Conservation (phyloP, 306 rosid species). For the Calophaca sinica region DNA sequence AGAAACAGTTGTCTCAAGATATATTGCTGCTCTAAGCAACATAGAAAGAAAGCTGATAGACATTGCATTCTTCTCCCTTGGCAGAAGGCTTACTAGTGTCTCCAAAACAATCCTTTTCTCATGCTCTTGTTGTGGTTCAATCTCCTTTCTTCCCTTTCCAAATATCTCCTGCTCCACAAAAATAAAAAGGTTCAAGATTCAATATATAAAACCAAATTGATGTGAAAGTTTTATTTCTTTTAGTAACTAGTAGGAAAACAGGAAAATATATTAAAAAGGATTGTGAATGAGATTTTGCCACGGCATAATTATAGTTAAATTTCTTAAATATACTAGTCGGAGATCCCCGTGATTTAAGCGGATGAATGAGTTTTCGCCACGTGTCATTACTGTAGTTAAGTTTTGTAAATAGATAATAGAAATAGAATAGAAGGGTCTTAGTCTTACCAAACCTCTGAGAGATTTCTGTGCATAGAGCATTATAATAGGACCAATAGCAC, state of each 20-base stretch:
- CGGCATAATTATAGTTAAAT: too few relatives aligned
- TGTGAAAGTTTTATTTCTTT: not conserved
- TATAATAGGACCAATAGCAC: constrained; percentile 77
- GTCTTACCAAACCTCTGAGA: constrained; percentile 91
- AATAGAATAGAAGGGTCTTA: constrained; percentile 54
- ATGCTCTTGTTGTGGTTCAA: constrained; percentile 73
- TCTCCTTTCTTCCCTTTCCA: constrained; percentile 79
- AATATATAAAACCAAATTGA: not conserved
- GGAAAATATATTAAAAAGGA: too few relatives aligned
- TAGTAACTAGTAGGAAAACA: too few relatives aligned
- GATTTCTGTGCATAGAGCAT: constrained; percentile 96
- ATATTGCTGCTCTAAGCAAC: constrained; percentile 83
- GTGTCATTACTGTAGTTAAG: too few relatives aligned
- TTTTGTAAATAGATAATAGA: too few relatives aligned
- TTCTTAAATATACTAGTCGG: too few relatives aligned
- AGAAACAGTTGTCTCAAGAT: constrained; percentile 80
- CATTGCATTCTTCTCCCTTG: constrained; percentile 76
- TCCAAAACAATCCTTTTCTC: constrained; percentile 87
- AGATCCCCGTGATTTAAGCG: too few relatives aligned
- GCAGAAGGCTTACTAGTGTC: constrained; percentile 85
- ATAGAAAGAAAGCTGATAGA: constrained; percentile 87
- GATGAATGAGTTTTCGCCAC: too few relatives aligned
- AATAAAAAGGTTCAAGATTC: not conserved
- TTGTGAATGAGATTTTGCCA: too few relatives aligned
- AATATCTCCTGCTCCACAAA: constrained; percentile 67